Percentiles rank a stretch among this genome's conserved stretches.
Conservation (phyloP, 2,329 filamentous ascomycete genomes). For the Fusarium ramigenum region DNA sequence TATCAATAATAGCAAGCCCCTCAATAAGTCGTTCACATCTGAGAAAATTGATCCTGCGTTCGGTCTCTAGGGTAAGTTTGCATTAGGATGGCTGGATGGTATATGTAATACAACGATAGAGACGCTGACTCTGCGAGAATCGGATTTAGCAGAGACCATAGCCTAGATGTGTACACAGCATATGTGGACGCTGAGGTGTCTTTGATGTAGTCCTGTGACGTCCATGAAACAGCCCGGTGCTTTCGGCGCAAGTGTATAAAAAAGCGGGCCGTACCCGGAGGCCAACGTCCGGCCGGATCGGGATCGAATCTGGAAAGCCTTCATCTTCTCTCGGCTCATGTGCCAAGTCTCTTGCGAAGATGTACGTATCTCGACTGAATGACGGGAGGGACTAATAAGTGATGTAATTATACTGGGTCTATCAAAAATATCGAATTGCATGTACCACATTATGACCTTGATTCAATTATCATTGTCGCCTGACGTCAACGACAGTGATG, state of each 20-base stretch:
- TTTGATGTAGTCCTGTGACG: neutral
- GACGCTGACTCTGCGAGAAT: neutral
- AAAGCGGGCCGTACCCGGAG: slow-evolving; percentile 8
- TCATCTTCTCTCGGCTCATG: neutral
- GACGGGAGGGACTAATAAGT: neutral
- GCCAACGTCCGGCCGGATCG: slow-evolving; percentile 20
- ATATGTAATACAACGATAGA: neutral
- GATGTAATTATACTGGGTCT: slow-evolving; percentile 34
- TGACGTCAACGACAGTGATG: slow-evolving; percentile 41
- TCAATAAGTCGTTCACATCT: neutral
- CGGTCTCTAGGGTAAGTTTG: neutral
- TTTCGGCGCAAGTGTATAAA: neutral
- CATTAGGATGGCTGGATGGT: no score
- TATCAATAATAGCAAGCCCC: neutral
- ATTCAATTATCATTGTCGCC: slow-evolving; percentile 7
- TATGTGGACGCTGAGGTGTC: neutral
- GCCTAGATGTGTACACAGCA: neutral
- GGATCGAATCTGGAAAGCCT: neutral
- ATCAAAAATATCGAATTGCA: neutral
- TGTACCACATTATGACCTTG: neutral
- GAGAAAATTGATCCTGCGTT: neutral
- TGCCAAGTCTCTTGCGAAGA: slow-evolving; percentile 7
- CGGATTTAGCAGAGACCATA: neutral
- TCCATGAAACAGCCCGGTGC: neutral
- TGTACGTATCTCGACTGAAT: slow-evolving; percentile 1